These are phyloP conservation scores for Nepenthes alata DNA, from an alignment of 179 eudicot species.

Conservation along the genomic window DNA sequence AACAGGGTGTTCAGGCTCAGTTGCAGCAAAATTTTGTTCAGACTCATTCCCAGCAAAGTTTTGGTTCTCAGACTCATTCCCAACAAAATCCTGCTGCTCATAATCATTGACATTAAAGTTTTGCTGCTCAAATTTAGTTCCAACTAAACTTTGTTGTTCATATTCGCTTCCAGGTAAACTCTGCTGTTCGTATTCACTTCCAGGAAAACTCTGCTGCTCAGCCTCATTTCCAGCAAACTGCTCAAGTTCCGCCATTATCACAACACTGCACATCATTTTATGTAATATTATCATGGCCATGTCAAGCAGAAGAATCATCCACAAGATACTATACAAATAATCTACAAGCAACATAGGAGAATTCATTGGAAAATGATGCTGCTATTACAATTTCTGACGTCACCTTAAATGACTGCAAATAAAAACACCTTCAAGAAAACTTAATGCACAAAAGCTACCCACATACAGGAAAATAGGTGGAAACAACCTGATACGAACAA, in stretches of 20 bases:
- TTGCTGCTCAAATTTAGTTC: slow-evolving; percentile 13
- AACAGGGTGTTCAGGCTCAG: slow-evolving; percentile 15
- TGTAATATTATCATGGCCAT: no score
- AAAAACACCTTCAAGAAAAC: no score
- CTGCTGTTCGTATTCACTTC: slow-evolving; percentile 7
- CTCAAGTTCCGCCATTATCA: slow-evolving; percentile 34
- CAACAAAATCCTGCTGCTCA: slow-evolving; percentile 10
- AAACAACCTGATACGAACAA: no score
- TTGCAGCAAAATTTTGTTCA: slow-evolving; percentile 15
- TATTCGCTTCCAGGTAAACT: slow-evolving; percentile 5
- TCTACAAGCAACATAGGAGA: no score
- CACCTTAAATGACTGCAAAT: no score
- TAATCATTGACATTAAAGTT: slow-evolving; percentile 2
- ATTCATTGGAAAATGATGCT: no score
- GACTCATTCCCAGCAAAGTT: slow-evolving; percentile 6
- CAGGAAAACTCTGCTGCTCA: slow-evolving; percentile 3
- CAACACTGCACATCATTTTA: slow-evolving; percentile 4
- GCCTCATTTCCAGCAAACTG: slow-evolving; percentile 22
- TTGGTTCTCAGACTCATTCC: slow-evolving; percentile 13
- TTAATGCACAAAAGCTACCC: no score
- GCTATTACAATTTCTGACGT: no score
- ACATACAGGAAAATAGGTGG: no score
- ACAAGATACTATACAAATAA: no score
- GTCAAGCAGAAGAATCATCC: no score
- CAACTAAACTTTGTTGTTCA: slow-evolving; percentile 12